Evolutionary conservation across 805 yeast species (phyloP).

Genomic region (Tetrapisispora arboricola): DNA sequence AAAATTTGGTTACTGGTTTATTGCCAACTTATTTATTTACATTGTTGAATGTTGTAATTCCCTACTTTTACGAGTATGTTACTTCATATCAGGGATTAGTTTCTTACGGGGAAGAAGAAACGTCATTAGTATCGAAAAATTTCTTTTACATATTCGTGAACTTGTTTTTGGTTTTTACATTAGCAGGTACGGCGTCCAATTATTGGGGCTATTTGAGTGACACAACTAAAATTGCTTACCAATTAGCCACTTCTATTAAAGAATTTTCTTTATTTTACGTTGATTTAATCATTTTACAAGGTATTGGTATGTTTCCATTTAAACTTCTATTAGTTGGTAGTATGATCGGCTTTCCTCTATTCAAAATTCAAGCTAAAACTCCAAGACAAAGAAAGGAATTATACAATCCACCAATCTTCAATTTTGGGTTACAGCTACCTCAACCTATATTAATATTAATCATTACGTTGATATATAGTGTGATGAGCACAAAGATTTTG

Average conservation of each 20-base stretch:
- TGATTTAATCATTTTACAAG: slow-evolving; percentile 72
- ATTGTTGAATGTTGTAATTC: slow-evolving; percentile 68
- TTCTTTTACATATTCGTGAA: slow-evolving; percentile 92
- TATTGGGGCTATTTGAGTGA: slow-evolving; percentile 76
- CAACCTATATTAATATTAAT: slow-evolving; percentile 81
- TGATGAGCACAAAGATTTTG: slow-evolving; percentile 78
- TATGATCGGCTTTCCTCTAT: slow-evolving; percentile 61
- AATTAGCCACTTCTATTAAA: slow-evolving; percentile 70
- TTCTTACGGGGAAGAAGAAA: slow-evolving; percentile 86
- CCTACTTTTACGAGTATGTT: slow-evolving; percentile 76
- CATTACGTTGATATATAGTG: slow-evolving; percentile 78
- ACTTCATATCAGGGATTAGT: slow-evolving; percentile 81
- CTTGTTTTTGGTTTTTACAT: slow-evolving; percentile 84
- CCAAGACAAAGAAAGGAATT: slow-evolving; percentile 71
- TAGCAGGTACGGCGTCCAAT: slow-evolving; percentile 84
- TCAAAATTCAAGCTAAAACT: slow-evolving; percentile 55
- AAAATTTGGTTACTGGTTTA: slow-evolving; percentile 73
- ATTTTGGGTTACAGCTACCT: slow-evolving; percentile 84
- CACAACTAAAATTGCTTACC: slow-evolving; percentile 79
- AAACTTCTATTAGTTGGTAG: slow-evolving; percentile 74
- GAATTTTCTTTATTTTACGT: slow-evolving; percentile 82
- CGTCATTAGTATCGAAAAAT: slow-evolving; percentile 82
- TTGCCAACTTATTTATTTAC: slow-evolving; percentile 90
- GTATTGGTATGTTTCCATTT: slow-evolving; percentile 84
- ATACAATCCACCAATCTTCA: slow-evolving; percentile 83